phyloP scores from a whole-genome alignment of 805 yeast genomes.

The Saturnispora hagleri region DNA sequence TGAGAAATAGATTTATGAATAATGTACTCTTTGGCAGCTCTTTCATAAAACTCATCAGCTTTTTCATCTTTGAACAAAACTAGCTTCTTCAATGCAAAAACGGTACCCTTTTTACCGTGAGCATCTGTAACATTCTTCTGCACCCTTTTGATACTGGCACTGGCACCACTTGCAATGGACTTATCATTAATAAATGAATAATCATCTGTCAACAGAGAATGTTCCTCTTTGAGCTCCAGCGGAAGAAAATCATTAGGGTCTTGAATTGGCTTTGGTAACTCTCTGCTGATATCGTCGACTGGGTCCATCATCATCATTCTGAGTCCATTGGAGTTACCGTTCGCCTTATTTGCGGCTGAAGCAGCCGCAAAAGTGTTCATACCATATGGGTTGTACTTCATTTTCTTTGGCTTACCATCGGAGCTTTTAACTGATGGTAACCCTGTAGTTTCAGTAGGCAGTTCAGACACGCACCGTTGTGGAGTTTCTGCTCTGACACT shows the following conservation, averaged over 20 bases:
- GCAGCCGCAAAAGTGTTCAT: slow-evolving; percentile 6
- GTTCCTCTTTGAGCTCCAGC: slow-evolving; percentile 40
- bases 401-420: slow-evolving; percentile 26
- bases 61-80: slow-evolving; percentile 53
- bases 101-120: slow-evolving; percentile 29
- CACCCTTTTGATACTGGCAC: slow-evolving; percentile 55
- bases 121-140: slow-evolving; percentile 20
- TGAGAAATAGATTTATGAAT: slow-evolving; percentile 48
- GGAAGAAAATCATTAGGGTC: slow-evolving; percentile 67
- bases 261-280: slow-evolving; percentile 54
- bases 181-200: slow-evolving; percentile 42
- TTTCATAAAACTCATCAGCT: slow-evolving; percentile 60
- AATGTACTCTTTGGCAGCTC: slow-evolving; percentile 63
- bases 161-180: slow-evolving; percentile 66
- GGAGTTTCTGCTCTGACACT: not conserved
- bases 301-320: slow-evolving; percentile 14
- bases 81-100: slow-evolving; percentile 67
- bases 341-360: not conserved
- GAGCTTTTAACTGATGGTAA: slow-evolving; percentile 24
- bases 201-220: slow-evolving; percentile 46
- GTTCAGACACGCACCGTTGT: not conserved
- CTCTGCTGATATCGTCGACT: slow-evolving; percentile 35
- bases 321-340: slow-evolving; percentile 10
- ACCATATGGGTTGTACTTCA: slow-evolving; percentile 63
- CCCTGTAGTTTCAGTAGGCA: slow-evolving; percentile 14